These are phyloP conservation scores for Pythium guiyangense DNA, from an alignment of 352 stramenopile species.

Conservation along the genomic window DNA sequence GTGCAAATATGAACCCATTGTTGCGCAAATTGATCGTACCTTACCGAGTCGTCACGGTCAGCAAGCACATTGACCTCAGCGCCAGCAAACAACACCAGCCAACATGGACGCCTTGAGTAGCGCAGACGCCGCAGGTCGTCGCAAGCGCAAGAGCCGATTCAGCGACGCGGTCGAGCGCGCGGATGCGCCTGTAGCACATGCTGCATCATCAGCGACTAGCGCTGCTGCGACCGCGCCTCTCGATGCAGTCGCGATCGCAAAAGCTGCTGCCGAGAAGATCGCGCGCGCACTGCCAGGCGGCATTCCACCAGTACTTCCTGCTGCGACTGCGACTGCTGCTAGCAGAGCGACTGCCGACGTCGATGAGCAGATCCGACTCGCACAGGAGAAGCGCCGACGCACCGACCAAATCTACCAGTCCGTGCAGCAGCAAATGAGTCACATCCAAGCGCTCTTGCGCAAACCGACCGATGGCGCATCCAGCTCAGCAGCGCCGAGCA, in stretches of 20 bases:
- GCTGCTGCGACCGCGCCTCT: slow-evolving; percentile 4
- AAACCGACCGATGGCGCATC: slow-evolving; percentile 25
- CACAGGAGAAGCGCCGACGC: slow-evolving; percentile 53
- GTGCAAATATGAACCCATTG: too few species aligned
- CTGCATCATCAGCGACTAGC: too few species aligned
- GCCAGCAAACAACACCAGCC: neutral
- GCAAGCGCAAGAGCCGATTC: slow-evolving; percentile 84
- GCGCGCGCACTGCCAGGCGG: slow-evolving; percentile 42
- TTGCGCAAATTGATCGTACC: neutral
- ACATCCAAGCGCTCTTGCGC: slow-evolving; percentile 60
- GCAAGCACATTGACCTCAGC: too few species aligned
- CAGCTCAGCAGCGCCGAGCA: slow-evolving; percentile 10
- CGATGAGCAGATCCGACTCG: slow-evolving; percentile 31
- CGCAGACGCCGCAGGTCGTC: slow-evolving; percentile 11
- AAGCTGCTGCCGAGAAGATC: slow-evolving; percentile 73
- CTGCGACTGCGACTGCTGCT: too few species aligned
- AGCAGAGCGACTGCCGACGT: slow-evolving; percentile 13
- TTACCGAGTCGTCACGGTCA: too few species aligned
- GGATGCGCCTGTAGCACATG: slow-evolving; percentile 4
- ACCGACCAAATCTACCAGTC: slow-evolving; percentile 81
- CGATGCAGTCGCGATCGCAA: slow-evolving; percentile 60
- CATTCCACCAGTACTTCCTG: slow-evolving; percentile 2
- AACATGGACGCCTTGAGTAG: slow-evolving; percentile 9
- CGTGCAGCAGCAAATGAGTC: slow-evolving; percentile 77
- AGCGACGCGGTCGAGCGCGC: slow-evolving; percentile 42